Evolutionary conservation across 2,329 filamentous ascomycete genomes (phyloP).

Genomic region (Ophiostoma triangulosporum): DNA sequence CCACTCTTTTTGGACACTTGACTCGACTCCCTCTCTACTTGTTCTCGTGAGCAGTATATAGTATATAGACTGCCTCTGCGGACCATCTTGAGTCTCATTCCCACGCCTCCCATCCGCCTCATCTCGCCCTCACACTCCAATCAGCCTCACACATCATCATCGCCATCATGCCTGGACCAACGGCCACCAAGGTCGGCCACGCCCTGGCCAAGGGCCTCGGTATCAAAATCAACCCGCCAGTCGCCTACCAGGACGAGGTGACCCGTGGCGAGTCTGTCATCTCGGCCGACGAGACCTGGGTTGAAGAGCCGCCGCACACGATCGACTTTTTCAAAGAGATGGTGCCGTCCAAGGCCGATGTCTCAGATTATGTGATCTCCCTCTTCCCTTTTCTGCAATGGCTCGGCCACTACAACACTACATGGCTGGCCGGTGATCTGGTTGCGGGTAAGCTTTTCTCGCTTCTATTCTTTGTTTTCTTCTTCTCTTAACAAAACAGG

Average conservation of each 20-base stretch:
- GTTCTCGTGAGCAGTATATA: constrained; percentile 2
- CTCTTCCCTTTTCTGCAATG: constrained; percentile 85
- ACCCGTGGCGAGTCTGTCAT: constrained; percentile 69
- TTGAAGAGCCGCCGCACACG: constrained; percentile 68
- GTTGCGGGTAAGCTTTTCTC: constrained; percentile 55
- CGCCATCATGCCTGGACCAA: constrained; percentile 11
- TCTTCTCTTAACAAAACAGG: constrained; percentile 18
- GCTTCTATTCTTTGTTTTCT: not conserved
- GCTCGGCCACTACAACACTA: constrained; percentile 76
- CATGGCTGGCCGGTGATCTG: constrained; percentile 82
- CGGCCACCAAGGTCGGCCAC: constrained; percentile 50
- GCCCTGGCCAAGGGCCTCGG: constrained; percentile 64
- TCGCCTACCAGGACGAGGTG: constrained; percentile 46
- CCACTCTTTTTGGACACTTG: too few species aligned
- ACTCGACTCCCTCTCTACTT: not conserved
- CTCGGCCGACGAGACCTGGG: constrained; percentile 60
- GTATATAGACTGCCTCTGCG: constrained; percentile 7
- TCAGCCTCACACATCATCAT: not conserved
- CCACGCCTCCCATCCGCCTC: not conserved
- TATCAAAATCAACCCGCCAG: constrained; percentile 63
- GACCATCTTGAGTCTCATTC: not conserved
- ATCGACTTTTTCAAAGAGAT: constrained; percentile 57
- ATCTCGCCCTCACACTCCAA: not conserved
- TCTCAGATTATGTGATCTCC: constrained; percentile 48
- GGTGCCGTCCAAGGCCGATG: constrained; percentile 42